phyloP scores from a whole-genome alignment of 495 filamentous ascomycete species.

The Aspergillus leporis region DNA sequence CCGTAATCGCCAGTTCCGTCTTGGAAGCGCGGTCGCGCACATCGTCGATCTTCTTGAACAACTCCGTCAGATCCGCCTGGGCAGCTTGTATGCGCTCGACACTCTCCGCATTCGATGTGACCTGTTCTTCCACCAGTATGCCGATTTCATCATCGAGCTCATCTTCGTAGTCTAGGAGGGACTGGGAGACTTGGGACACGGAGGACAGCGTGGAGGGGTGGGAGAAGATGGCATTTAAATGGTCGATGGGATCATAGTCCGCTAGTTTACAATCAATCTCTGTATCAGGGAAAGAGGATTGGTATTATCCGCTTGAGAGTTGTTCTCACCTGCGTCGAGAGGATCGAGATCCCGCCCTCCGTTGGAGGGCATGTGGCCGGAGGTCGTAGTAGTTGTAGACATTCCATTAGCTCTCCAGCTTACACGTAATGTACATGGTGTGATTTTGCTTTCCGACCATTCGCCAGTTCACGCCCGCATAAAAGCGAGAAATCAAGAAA shows the following conservation, averaged over 20 bases:
- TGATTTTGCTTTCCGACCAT: slow-evolving; percentile 16
- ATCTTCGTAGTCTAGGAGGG: slow-evolving; percentile 76
- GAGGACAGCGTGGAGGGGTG: slow-evolving; percentile 85
- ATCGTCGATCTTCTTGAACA: slow-evolving; percentile 94
- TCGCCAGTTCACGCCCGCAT: slow-evolving; percentile 13
- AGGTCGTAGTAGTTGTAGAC: slow-evolving; percentile 33
- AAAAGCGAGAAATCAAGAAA: background rate
- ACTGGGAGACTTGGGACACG: slow-evolving; percentile 67
- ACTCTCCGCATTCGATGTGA: slow-evolving; percentile 81
- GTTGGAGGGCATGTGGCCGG: slow-evolving; percentile 43
- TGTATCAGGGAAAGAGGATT: slow-evolving; percentile 20
- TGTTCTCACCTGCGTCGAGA: slow-evolving; percentile 44
- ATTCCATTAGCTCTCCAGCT: slow-evolving; percentile 39
- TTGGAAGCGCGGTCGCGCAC: slow-evolving; percentile 86
- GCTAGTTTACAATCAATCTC: slow-evolving; percentile 46
- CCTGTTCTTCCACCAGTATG: slow-evolving; percentile 74
- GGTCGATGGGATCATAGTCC: slow-evolving; percentile 90
- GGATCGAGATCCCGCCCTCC: slow-evolving; percentile 37
- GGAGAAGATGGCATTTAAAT: slow-evolving; percentile 92
- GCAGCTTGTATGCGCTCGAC: slow-evolving; percentile 87
- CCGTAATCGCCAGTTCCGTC: slow-evolving; percentile 94
- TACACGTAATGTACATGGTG: slow-evolving; percentile 34
- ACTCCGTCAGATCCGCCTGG: slow-evolving; percentile 80
- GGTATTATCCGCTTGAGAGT: background rate
- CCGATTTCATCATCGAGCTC: slow-evolving; percentile 81